Base-by-base conservation (phyloP, 1,284 basidiomycete genomes). In the Hymenochaete sp. region DNA sequence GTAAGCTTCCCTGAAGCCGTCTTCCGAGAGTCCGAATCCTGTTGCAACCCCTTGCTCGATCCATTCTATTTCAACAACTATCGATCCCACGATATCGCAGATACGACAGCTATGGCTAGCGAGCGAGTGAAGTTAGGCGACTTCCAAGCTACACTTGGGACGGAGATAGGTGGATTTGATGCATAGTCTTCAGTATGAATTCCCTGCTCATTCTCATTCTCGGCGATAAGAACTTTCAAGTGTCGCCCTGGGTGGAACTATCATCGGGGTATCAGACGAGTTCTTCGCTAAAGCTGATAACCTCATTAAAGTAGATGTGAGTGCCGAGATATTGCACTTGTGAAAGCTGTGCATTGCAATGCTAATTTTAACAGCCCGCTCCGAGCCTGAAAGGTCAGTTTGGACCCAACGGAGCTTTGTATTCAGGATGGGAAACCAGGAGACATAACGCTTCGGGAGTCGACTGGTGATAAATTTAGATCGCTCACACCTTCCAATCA, bases 201-300 rank as follows among this genome's bases (percentile, higher is more conserved):
- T 31, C 27, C 35, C 31, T 32, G 26, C 36, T 32, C 16, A 29
- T 10, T 16, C 33, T 27, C 4, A 14, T 35, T 11, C 53, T n/a
- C n/a, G n/a, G n/a, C n/a, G n/a, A n/a, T n/a, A n/a, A 91, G 96
- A 98, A 64, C 75, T 98, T 19, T 97, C 95, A 14, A 91, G 86
- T 53, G 80, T 82, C 13, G 81, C 84, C 0, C 69, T 98, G 10
- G 95, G 92, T 19, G 92, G 82, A 9, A 63, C 72, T 46, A 71
- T 97, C 51, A 62, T 86, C 25, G 70, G 75, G 6, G 81, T 86
- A 45, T 96, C 91, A 4, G 95, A 98, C 63, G 93, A 98, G 54
- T 98, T 98, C 71, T 98, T 98, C 58, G 92, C 90, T 8, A 79
- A 82, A 53, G 90, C 88, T 0, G 75, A 68, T 50, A 84, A 96